These are phyloP conservation scores for Lepiota brunneoincarnata DNA, from an alignment of 768 basidiomycete species.

Conservation along the genomic window DNA sequence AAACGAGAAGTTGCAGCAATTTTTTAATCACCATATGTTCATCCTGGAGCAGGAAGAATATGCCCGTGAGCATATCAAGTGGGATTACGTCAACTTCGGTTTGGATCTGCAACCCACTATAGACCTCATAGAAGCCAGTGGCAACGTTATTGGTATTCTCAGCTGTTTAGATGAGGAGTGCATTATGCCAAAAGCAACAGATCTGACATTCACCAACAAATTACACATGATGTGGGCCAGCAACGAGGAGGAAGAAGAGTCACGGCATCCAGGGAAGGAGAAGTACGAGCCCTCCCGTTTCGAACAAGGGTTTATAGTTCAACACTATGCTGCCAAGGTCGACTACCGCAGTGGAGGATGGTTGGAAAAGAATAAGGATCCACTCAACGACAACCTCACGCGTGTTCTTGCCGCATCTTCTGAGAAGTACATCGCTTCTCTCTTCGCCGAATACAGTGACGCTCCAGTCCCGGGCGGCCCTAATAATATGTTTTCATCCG, in stretches of 20 bases:
- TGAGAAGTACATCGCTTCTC: conserved; percentile 74
- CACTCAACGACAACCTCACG: conserved; percentile 93
- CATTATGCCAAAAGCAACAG: conserved; percentile 99
- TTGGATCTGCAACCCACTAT: conserved; percentile 97
- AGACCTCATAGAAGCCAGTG: conserved; percentile 90
- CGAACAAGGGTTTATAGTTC: conserved; percentile 90
- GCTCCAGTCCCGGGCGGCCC: conserved; percentile 30
- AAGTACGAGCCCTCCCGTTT: conserved; percentile 90
- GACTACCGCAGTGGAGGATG: conserved; percentile 96
- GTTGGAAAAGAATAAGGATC: conserved; percentile 99
- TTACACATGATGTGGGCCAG: conserved; percentile 75
- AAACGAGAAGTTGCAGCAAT: conserved; percentile 97
- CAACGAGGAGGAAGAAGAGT: conserved; percentile 48
- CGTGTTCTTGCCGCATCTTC: conserved; percentile 81
- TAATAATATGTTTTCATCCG: conserved; percentile 40
- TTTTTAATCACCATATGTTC: conserved; percentile 99
- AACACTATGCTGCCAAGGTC: conserved; percentile 96
- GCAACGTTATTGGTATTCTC: conserved; percentile 82
- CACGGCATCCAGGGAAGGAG: conserved; percentile 66
- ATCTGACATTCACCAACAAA: conserved; percentile 93
- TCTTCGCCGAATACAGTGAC: conserved; percentile 84
- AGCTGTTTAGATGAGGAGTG: conserved; percentile 96
- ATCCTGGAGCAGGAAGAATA: conserved; percentile 99
- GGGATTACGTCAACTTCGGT: conserved; percentile 98
- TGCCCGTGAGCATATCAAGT: conserved; percentile 91